These are phyloP conservation scores for Saccharomyces hybrid DNA, from an alignment of 1,139 yeast genomes.

Conservation along the genomic window DNA sequence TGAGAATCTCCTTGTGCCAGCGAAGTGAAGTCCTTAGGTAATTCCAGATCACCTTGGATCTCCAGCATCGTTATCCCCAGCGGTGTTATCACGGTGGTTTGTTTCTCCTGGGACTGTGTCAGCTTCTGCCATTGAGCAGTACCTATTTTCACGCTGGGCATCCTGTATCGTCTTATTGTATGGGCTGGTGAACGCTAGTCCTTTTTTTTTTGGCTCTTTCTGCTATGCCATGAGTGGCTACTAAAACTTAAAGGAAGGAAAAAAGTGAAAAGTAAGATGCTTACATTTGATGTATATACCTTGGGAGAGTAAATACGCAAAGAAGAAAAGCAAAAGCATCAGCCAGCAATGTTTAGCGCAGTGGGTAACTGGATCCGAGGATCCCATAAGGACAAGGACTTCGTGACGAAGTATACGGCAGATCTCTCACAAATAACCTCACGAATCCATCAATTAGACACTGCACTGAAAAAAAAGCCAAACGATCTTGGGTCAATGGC, in stretches of 20 bases:
- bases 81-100: slow-evolving; percentile 35
- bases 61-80: slow-evolving; percentile 54
- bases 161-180: slow-evolving; percentile 4
- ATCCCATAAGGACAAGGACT: slow-evolving; percentile 7
- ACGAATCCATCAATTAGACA: slow-evolving; percentile 25
- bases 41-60: slow-evolving; percentile 62
- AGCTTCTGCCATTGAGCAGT: slow-evolving; percentile 17
- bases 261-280: neutral
- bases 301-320: neutral
- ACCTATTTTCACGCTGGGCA: slow-evolving; percentile 27
- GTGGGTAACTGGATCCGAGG: slow-evolving; percentile 8
- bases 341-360: slow-evolving; percentile 10
- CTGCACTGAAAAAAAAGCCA: slow-evolving; percentile 17
- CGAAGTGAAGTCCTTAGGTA: slow-evolving; percentile 40
- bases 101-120: slow-evolving; percentile 10
- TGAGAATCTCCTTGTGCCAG: slow-evolving; percentile 20
- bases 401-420: slow-evolving; percentile 26
- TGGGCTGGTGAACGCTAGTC: neutral
- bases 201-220: neutral
- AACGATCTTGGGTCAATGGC: slow-evolving; percentile 12
- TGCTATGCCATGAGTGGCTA: neutral
- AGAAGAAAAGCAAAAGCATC: neutral
- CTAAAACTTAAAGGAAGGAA: neutral
- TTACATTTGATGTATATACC: neutral
- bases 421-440: slow-evolving; percentile 25